phyloP scores from a whole-genome alignment of 805 yeast genomes.

The Cyberlindnera samutprakarnensis region DNA sequence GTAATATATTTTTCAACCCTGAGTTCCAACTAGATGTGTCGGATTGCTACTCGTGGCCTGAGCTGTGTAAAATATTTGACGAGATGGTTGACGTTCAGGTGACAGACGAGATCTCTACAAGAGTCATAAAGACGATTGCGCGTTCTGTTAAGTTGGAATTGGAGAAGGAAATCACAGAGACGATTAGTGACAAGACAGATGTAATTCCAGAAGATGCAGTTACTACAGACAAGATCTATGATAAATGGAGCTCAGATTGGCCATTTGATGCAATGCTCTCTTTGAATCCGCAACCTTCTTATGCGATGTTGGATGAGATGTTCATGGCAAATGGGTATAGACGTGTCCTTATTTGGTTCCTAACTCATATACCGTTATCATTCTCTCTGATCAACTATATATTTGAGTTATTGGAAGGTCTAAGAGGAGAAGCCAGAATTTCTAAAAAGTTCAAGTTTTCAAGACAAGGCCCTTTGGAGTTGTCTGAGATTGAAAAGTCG shows the following conservation, averaged over 20 bases:
- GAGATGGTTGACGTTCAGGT: slow-evolving; percentile 23
- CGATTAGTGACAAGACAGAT: slow-evolving; percentile 18
- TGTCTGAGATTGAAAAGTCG: slow-evolving; percentile 53
- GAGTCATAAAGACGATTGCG: slow-evolving; percentile 41
- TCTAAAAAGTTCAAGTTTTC: slow-evolving; percentile 34
- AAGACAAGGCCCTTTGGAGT: slow-evolving; percentile 44
- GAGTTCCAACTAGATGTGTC: slow-evolving; percentile 9
- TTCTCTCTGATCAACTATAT: slow-evolving; percentile 53
- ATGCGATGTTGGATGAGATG: slow-evolving; percentile 59
- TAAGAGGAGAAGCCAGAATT: slow-evolving; percentile 39
- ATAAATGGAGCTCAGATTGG: slow-evolving; percentile 34
- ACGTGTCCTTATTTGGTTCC: slow-evolving; percentile 56
- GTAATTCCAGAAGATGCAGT: slow-evolving; percentile 23
- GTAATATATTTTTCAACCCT: slow-evolving; percentile 32
- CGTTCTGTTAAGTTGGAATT: slow-evolving; percentile 41
- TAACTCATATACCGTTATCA: slow-evolving; percentile 54
- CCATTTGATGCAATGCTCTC: slow-evolving; percentile 46
- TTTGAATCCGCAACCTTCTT: slow-evolving; percentile 44
- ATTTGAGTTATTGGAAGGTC: slow-evolving; percentile 49
- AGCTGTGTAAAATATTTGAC: slow-evolving; percentile 19
- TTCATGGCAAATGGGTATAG: slow-evolving; percentile 62
- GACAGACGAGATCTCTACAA: slow-evolving; percentile 27
- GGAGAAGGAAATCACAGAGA: slow-evolving; percentile 24
- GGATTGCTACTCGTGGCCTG: slow-evolving; percentile 16
- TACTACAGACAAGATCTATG: slow-evolving; percentile 46